These are phyloP conservation scores for Alternaria brassicicola DNA, from an alignment of 2,329 filamentous ascomycete genomes.

Conservation along the genomic window DNA sequence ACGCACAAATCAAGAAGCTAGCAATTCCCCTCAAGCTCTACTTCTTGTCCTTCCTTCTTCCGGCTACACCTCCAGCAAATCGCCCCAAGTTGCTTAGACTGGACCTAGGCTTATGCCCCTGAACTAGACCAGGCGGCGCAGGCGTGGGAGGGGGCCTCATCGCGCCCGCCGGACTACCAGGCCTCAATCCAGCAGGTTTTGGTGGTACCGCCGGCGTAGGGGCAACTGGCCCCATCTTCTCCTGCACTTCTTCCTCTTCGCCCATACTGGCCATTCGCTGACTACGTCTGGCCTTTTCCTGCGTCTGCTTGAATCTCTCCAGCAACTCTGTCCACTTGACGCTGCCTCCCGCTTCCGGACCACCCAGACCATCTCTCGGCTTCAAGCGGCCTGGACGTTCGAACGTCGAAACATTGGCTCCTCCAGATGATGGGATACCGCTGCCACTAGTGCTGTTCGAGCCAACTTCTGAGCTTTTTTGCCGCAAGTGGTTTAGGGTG, in stretches of 20 bases:
- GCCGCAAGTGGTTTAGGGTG: constrained; percentile 49
- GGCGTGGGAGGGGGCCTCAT: constrained; percentile 29
- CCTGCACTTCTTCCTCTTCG: constrained; percentile 41
- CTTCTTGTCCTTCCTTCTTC: constrained; percentile 46
- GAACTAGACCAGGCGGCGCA: constrained; percentile 22
- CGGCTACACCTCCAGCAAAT: constrained; percentile 51
- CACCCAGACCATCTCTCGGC: constrained; percentile 56
- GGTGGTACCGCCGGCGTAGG: constrained; percentile 36
- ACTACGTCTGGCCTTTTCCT: constrained; percentile 79
- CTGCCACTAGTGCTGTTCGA: constrained; percentile 34
- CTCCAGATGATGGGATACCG: constrained; percentile 30
- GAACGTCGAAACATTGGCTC: constrained; percentile 47
- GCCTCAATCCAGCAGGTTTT: constrained; percentile 28
- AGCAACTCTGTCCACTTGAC: constrained; percentile 93
- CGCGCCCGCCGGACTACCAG: constrained; percentile 30
- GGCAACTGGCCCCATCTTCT: constrained; percentile 33
- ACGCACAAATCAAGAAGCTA: constrained; percentile 5
- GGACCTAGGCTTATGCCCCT: constrained; percentile 46
- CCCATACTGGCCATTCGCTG: constrained; percentile 60
- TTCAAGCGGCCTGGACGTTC: constrained; percentile 70
- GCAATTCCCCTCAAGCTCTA: constrained; percentile 7
- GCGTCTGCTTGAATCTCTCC: constrained; percentile 91
- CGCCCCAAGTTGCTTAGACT: constrained; percentile 54
- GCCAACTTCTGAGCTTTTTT: constrained; percentile 51
- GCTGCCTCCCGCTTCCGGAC: constrained; percentile 68